Conservation (phyloP, 208 protist species). For the Acanthamoeba royreba region DNA sequence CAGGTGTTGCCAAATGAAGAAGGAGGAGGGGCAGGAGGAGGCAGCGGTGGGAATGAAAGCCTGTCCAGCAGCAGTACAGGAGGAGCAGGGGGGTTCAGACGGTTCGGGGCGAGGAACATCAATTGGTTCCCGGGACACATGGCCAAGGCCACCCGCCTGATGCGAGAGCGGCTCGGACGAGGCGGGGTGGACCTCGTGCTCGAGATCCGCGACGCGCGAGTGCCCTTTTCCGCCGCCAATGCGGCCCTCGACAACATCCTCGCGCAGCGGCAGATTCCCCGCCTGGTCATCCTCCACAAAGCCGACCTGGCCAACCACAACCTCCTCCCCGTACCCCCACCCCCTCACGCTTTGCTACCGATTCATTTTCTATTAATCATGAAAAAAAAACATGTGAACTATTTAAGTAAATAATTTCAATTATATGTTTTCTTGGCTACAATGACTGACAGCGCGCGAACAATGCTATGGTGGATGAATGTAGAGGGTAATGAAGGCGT, state of each 20-base stretch:
- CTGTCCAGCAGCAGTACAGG: no score
- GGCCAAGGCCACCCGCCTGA: slow-evolving; percentile 19
- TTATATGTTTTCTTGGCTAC: no score
- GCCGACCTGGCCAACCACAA: slow-evolving; percentile 6
- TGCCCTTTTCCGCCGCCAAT: neutral
- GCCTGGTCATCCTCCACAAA: neutral
- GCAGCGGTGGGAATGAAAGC: no score
- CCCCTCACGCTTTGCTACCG: neutral
- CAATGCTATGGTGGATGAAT: no score
- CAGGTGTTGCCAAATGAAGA: no score
- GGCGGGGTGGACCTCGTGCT: neutral
- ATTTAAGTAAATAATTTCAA: no score
- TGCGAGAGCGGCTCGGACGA: neutral
- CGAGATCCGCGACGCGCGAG: neutral
- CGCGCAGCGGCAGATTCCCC: neutral
- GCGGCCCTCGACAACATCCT: neutral
- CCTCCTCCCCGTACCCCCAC: neutral
- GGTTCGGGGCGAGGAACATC: no score
- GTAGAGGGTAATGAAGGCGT: neutral
- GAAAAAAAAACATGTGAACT: no score
- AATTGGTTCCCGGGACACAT: slow-evolving; percentile 47
- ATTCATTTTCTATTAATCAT: neutral
- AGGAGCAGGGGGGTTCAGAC: no score
- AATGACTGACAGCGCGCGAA: neutral
- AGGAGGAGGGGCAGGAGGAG: no score